Conservation (phyloP, 805 yeast genomes). For the Starmerella bacillaris region DNA sequence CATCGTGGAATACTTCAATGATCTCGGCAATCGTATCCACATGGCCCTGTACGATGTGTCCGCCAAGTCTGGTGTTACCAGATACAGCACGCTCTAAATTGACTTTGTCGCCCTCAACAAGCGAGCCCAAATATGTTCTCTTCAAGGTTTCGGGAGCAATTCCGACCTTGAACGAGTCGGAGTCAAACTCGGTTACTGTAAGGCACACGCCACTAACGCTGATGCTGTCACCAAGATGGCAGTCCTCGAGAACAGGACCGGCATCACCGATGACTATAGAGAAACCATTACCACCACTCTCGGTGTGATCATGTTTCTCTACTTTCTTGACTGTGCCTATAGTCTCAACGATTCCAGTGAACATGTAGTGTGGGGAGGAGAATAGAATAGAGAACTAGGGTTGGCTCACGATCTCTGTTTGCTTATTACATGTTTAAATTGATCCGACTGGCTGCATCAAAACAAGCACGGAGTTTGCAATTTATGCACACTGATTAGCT, state of each 20-base stretch:
- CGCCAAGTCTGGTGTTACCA: slow-evolving; percentile 74
- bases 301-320: slow-evolving; percentile 29
- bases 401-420: too few species aligned
- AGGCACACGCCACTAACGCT: slow-evolving; percentile 77
- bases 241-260: slow-evolving; percentile 47
- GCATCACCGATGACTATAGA: slow-evolving; percentile 52
- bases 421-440: too few species aligned
- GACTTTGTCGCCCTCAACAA: slow-evolving; percentile 42
- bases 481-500: too few species aligned
- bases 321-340: slow-evolving; percentile 48
- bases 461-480: too few species aligned
- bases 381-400: too few species aligned
- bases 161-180: slow-evolving; percentile 63
- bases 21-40: slow-evolving; percentile 76
- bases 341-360: slow-evolving; percentile 81
- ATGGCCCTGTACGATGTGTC: slow-evolving; percentile 96
- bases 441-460: too few species aligned
- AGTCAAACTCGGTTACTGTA: slow-evolving; percentile 67
- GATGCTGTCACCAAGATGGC: slow-evolving; percentile 86
- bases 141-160: slow-evolving; percentile 81
- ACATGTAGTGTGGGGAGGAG: slow-evolving; percentile 34
- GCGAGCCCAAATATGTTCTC: slow-evolving; percentile 53
- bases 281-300: slow-evolving; percentile 55
- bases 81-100: slow-evolving; percentile 85
- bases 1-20: slow-evolving; percentile 35